These are phyloP conservation scores for Corynespora cassiicola DNA, from an alignment of 2,329 filamentous ascomycete genomes.

Conservation along the genomic window DNA sequence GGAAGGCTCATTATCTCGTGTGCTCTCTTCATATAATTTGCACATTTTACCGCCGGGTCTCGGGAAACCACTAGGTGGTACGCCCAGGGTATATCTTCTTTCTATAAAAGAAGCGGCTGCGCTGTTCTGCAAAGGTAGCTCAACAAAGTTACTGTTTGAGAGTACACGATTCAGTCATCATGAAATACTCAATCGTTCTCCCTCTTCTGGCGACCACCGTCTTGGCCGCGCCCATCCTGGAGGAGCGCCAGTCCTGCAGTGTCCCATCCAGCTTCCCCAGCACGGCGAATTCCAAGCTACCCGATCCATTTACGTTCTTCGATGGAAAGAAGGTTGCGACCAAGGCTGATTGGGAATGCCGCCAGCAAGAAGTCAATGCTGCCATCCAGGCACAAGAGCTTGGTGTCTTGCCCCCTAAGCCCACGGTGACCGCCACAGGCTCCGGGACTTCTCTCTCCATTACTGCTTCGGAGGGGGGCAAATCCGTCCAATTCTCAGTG, in stretches of 20 bases:
- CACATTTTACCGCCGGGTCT: constrained; percentile 30
- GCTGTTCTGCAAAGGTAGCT: no score
- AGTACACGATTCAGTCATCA: constrained; percentile 18
- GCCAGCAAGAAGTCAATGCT: constrained; percentile 44
- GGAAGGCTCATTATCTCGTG: constrained; percentile 27
- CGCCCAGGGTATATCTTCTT: constrained; percentile 3
- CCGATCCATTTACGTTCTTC: constrained; percentile 48
- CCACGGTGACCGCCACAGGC: constrained; percentile 38
- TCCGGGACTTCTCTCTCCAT: constrained; percentile 43
- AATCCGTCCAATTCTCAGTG: constrained; percentile 45
- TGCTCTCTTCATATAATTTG: constrained; percentile 29
- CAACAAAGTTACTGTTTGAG: no score
- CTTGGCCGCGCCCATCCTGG: constrained; percentile 33
- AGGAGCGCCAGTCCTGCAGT: constrained; percentile 39
- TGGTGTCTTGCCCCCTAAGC: constrained; percentile 45
- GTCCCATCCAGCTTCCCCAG: constrained; percentile 38
- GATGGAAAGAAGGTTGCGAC: constrained; percentile 43
- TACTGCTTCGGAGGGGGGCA: constrained; percentile 39
- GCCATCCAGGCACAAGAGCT: constrained; percentile 46
- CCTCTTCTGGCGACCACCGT: constrained; percentile 37
- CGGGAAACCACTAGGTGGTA: constrained; percentile 13
- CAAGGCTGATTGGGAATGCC: constrained; percentile 43
- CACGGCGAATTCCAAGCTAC: constrained; percentile 39
- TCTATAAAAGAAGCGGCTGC: constrained; percentile 20
- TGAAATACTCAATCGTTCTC: constrained; percentile 40